Evolutionary conservation across 257 asterid genomes (phyloP).

Genomic region (Solanum paucissectum): DNA sequence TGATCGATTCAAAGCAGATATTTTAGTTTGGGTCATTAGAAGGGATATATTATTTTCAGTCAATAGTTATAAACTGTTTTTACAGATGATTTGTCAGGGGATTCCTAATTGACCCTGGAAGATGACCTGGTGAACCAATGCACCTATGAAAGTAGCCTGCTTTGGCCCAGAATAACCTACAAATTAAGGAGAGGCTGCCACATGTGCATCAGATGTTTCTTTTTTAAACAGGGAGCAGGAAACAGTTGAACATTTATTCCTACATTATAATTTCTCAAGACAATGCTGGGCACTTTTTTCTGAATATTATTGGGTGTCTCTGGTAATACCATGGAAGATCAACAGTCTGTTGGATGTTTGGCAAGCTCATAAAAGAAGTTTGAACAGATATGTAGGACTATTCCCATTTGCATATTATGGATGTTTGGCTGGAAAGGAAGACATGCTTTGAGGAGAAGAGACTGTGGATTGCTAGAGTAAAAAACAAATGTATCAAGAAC

Average conservation of each 20-base stretch:
- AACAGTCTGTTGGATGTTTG: background rate
- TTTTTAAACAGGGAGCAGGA: background rate
- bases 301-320: background rate
- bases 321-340: background rate
- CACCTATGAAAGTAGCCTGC: background rate
- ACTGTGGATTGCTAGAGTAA: background rate
- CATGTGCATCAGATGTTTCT: background rate
- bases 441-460: background rate
- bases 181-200: background rate
- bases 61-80: background rate
- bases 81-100: background rate
- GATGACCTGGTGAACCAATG: background rate
- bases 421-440: background rate
- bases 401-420: background rate
- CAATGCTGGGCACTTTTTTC: background rate
- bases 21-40: background rate
- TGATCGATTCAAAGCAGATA: background rate
- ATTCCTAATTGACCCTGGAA: background rate
- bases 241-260: background rate
- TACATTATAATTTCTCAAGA: background rate
- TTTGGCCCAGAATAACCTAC: background rate
- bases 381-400: background rate
- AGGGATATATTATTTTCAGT: background rate
- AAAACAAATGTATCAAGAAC: background rate
- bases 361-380: background rate